These are phyloP conservation scores for Dothidotthia symphoricarpi DNA, from an alignment of 2,329 filamentous ascomycete species.

Conservation along the genomic window DNA sequence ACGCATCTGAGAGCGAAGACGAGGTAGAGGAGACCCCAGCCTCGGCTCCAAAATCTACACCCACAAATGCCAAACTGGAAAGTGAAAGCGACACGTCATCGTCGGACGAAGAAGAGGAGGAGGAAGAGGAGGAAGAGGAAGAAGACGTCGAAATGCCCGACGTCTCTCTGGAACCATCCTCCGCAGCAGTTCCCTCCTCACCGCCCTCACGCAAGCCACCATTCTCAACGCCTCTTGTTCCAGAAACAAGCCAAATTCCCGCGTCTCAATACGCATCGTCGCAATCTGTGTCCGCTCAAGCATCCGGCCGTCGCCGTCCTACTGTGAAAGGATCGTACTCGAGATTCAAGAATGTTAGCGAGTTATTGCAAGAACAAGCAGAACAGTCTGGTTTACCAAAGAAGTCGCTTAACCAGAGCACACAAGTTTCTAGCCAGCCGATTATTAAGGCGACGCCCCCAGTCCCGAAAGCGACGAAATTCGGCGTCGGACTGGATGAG, in stretches of 20 bases:
- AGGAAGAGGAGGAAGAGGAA: too few species aligned
- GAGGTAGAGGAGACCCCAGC: constrained; percentile 12
- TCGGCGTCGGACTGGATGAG: too few species aligned
- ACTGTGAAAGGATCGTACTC: too few species aligned
- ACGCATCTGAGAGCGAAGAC: constrained; percentile 16
- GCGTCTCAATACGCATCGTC: constrained; percentile 7
- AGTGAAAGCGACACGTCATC: constrained; percentile 12
- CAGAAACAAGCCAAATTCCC: constrained; percentile 6
- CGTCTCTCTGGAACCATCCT: background rate
- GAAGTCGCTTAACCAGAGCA: too few species aligned
- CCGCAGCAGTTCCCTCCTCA: constrained; percentile 12
- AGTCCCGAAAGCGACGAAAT: too few species aligned
- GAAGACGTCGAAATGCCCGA: constrained; percentile 13
- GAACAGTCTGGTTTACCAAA: too few species aligned
- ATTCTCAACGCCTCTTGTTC: constrained; percentile 6
- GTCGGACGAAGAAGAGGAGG: constrained; percentile 7
- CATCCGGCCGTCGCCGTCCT: constrained; percentile 10
- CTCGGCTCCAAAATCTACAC: constrained; percentile 2
- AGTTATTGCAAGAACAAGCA: too few species aligned
- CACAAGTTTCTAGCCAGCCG: too few species aligned
- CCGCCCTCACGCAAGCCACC: constrained; percentile 3
- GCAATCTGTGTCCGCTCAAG: constrained; percentile 10
- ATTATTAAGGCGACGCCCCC: too few species aligned
- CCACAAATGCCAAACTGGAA: constrained; percentile 1
- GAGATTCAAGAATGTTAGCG: too few species aligned